Evolutionary conservation across 164 flowering plant species (phyloP).

Genomic region (Chimonanthus salicifolius): DNA sequence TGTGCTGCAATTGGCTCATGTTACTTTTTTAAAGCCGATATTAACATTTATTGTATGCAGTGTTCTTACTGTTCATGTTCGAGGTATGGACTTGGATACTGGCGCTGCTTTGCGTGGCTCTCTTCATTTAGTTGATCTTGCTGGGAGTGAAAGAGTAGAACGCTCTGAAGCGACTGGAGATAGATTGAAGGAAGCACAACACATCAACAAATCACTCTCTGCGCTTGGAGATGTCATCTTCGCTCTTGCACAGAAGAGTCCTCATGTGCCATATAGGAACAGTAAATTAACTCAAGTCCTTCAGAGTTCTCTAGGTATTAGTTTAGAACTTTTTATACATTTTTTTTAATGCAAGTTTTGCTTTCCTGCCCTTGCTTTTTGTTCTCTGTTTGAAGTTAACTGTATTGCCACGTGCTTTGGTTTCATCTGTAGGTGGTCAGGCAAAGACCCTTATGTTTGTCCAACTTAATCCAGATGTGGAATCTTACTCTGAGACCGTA

Average conservation of each 20-base stretch:
- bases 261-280: conserved; percentile 92
- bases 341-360: too few species aligned
- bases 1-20: neutral
- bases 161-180: conserved; percentile 93
- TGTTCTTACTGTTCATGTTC: conserved; percentile 84
- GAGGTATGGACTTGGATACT: conserved; percentile 65
- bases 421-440: conserved; percentile 64
- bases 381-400: neutral
- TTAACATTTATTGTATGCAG: conserved; percentile 33
- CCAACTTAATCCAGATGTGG: conserved; percentile 80
- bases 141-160: conserved; percentile 99
- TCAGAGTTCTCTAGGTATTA: conserved; percentile 85
- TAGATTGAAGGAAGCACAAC: conserved; percentile 88
- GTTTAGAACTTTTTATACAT: neutral
- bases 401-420: neutral
- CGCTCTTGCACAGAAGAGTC: conserved; percentile 74
- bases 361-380: neutral
- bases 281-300: conserved; percentile 98
- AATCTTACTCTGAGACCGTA: conserved; percentile 65
- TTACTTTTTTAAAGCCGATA: neutral
- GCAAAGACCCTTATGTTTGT: conserved; percentile 99
- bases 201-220: conserved; percentile 88
- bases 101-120: conserved; percentile 71
- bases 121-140: conserved; percentile 93
- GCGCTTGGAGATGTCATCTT: conserved; percentile 96